phyloP scores from a whole-genome alignment of 208 protist genomes.

The Leishmania arabica region DNA sequence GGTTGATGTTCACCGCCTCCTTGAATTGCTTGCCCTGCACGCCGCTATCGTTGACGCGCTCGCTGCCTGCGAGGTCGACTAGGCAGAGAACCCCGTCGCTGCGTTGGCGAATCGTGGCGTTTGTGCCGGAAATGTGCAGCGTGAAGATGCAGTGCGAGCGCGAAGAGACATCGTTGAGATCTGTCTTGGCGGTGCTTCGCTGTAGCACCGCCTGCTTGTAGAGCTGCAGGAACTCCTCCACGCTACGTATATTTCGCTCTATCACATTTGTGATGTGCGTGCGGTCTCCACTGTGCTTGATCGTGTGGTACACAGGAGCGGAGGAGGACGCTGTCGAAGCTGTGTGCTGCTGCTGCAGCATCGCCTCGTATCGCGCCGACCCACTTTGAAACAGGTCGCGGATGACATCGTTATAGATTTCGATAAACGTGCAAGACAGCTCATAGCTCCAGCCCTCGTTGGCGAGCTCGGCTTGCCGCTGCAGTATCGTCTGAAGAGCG shows the following conservation, averaged over 20 bases:
- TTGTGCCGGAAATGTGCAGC: slow-evolving; percentile 69
- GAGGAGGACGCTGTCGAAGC: neutral
- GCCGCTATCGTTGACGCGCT: slow-evolving; percentile 91
- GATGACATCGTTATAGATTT: slow-evolving; percentile 94
- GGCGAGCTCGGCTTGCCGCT: slow-evolving; percentile 53
- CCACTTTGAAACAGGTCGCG: slow-evolving; percentile 82
- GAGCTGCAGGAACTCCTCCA: slow-evolving; percentile 67
- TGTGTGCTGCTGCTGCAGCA: slow-evolving; percentile 9
- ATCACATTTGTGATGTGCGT: slow-evolving; percentile 74
- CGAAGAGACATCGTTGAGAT: slow-evolving; percentile 90
- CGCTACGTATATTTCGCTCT: slow-evolving; percentile 40
- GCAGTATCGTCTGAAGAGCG: slow-evolving; percentile 75
- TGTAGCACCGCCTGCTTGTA: slow-evolving; percentile 67
- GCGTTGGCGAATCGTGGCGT: slow-evolving; percentile 64
- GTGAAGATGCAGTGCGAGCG: slow-evolving; percentile 93
- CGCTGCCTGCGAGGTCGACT: slow-evolving; percentile 95
- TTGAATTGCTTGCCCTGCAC: slow-evolving; percentile 86
- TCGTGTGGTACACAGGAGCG: slow-evolving; percentile 57
- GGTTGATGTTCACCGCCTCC: slow-evolving; percentile 95
- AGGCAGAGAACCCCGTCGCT: slow-evolving; percentile 86
- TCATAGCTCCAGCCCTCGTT: slow-evolving; percentile 82
- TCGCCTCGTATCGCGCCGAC: slow-evolving; percentile 54
- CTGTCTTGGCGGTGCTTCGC: slow-evolving; percentile 79
- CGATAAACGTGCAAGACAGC: slow-evolving; percentile 80
- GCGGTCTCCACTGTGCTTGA: slow-evolving; percentile 61